phyloP scores from a whole-genome alignment of 331 rosid genomes.

The Rosa hybrid region DNA sequence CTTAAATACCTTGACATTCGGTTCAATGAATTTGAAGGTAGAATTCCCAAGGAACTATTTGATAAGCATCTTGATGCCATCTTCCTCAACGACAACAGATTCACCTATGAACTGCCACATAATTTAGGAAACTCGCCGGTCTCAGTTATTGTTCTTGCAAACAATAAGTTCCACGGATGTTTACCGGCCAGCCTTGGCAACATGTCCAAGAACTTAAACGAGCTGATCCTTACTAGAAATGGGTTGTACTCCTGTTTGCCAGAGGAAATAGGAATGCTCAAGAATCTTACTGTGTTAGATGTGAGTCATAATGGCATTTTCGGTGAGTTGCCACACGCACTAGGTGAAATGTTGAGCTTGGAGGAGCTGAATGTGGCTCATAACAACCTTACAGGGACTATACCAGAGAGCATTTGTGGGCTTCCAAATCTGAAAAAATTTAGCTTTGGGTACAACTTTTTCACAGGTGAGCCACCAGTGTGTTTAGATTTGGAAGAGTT shows the following conservation, averaged over 20 bases:
- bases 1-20: slow-evolving; percentile 30
- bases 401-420: slow-evolving; percentile 26
- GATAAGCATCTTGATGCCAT: slow-evolving; percentile 38
- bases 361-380: slow-evolving; percentile 29
- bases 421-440: slow-evolving; percentile 30
- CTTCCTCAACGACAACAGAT: slow-evolving; percentile 30
- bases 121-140: slow-evolving; percentile 29
- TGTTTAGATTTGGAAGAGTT: slow-evolving; percentile 22
- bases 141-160: slow-evolving; percentile 34
- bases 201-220: slow-evolving; percentile 34
- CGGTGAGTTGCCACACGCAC: slow-evolving; percentile 25
- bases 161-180: slow-evolving; percentile 32
- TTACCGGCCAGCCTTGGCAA: slow-evolving; percentile 32
- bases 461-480: slow-evolving; percentile 19
- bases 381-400: slow-evolving; percentile 28
- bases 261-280: slow-evolving; percentile 26
- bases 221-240: slow-evolving; percentile 19
- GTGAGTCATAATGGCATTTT: slow-evolving; percentile 21
- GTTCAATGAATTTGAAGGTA: slow-evolving; percentile 36
- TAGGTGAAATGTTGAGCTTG: slow-evolving; percentile 23
- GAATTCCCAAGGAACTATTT: slow-evolving; percentile 22
- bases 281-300: slow-evolving; percentile 26
- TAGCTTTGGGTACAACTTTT: slow-evolving; percentile 18
- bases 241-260: slow-evolving; percentile 30
- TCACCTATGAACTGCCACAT: slow-evolving; percentile 22